These are phyloP conservation scores for Hericium coralloides DNA, from an alignment of 768 basidiomycete species.

Conservation along the genomic window DNA sequence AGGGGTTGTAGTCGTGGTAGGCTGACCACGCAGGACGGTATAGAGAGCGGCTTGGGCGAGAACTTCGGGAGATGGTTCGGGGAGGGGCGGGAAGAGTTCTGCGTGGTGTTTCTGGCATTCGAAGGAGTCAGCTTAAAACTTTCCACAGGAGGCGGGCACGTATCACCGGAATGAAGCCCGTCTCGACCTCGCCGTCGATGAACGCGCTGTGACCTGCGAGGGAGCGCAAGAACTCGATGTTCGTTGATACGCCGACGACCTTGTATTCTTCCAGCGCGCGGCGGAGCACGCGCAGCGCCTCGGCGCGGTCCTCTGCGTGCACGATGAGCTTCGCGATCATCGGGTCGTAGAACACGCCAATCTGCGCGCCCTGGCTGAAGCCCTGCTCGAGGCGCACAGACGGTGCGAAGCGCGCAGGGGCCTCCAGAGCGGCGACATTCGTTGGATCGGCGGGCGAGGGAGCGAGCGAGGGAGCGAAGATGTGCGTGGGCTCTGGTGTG, in stretches of 20 bases:
- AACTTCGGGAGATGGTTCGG: conserved; percentile 49
- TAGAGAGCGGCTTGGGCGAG: conserved; percentile 78
- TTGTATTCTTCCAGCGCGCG: conserved; percentile 82
- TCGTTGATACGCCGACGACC: conserved; percentile 87
- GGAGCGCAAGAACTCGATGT: conserved; percentile 77
- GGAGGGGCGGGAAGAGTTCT: conserved; percentile 66
- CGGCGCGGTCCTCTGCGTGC: conserved; percentile 74
- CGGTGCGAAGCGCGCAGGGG: conserved; percentile 31
- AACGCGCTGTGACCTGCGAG: conserved; percentile 77
- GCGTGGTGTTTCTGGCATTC: conserved; percentile 64
- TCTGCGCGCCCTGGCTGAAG: conserved; percentile 69
- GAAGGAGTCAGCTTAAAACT: not conserved
- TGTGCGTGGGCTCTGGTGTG: conserved; percentile 65
- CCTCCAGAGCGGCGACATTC: not conserved
- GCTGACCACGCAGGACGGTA: conserved; percentile 56
- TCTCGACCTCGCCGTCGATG: conserved; percentile 74
- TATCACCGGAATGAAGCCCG: conserved; percentile 80
- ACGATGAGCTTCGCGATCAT: conserved; percentile 92
- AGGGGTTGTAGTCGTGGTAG: conserved; percentile 32
- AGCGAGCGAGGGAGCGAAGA: conserved; percentile 44
- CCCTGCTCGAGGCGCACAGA: conserved; percentile 86
- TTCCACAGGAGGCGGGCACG: not conserved
- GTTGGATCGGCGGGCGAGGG: conserved; percentile 17
- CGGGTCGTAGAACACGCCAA: conserved; percentile 86
- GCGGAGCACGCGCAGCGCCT: conserved; percentile 73